Evolutionary conservation across 1,284 basidiomycete genomes (phyloP).

Genomic region (Porogramme epimiltina): DNA sequence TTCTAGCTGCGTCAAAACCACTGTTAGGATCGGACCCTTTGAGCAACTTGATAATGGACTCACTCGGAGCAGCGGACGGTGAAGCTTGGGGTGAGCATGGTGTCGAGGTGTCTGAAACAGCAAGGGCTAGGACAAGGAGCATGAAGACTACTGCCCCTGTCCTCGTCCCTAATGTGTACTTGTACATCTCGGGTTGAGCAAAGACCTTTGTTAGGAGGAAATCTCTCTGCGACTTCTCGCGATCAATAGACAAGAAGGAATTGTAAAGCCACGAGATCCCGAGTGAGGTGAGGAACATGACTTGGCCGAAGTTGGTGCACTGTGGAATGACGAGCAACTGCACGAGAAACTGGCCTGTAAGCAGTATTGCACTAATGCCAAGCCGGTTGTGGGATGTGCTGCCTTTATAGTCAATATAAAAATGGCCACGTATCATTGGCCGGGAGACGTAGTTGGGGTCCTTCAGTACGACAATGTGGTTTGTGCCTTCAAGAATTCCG

Average conservation of each 20-base stretch:
- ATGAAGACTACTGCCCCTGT: not conserved
- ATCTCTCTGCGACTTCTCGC: not conserved
- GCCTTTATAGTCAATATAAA: slow-evolving; percentile 13
- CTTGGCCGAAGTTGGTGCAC: slow-evolving; percentile 1
- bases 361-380: slow-evolving; percentile 5
- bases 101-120: too few relatives aligned
- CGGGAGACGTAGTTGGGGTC: slow-evolving; percentile 14
- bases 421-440: slow-evolving; percentile 14
- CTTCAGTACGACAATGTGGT: slow-evolving; percentile 12
- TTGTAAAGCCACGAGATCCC: slow-evolving; percentile 6
- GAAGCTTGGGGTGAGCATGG: too few relatives aligned
- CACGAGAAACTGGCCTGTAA: slow-evolving; percentile 1
- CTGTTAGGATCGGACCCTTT: too few relatives aligned
- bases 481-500: slow-evolving; percentile 7
- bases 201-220: not conserved
- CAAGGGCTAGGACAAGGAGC: too few relatives aligned
- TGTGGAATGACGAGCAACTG: slow-evolving; percentile 6
- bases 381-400: slow-evolving; percentile 10
- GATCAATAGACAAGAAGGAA: slow-evolving; percentile 9
- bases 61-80: too few relatives aligned
- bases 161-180: slow-evolving; percentile 5
- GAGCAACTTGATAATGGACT: too few relatives aligned
- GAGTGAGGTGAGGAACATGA: slow-evolving; percentile 8
- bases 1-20: too few relatives aligned
- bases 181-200: not conserved